These are phyloP conservation scores for Patellaria atrata DNA, from an alignment of 495 filamentous ascomycete genomes.

Conservation along the genomic window DNA sequence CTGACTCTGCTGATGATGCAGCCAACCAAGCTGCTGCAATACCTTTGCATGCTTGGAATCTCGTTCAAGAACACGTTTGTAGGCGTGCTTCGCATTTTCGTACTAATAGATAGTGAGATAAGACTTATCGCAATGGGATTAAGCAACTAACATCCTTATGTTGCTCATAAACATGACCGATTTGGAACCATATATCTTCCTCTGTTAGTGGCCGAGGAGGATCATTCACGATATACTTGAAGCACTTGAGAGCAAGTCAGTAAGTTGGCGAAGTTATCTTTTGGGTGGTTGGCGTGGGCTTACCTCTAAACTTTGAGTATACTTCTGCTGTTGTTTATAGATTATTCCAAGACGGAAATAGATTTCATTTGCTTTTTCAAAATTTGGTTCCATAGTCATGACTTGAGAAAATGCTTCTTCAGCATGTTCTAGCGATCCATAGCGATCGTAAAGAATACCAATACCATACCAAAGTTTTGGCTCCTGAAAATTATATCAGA, in stretches of 20 bases:
- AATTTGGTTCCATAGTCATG: conserved; percentile 96
- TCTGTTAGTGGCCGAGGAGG: conserved; percentile 88
- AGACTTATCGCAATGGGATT: no score
- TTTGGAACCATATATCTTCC: conserved; percentile 99
- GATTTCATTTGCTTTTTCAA: conserved; percentile 98
- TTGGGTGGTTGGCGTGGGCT: conserved; percentile 13
- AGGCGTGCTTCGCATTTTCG: conserved; percentile 79
- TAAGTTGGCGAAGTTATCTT: background rate
- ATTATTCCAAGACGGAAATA: conserved; percentile 98
- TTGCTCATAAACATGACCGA: conserved; percentile 96
- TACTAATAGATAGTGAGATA: conserved; percentile 42
- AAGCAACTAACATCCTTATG: conserved; percentile 79
- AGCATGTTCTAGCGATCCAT: conserved; percentile 92
- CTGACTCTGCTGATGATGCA: conserved; percentile 89
- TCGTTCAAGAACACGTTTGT: conserved; percentile 81
- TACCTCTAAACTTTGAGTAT: conserved; percentile 81
- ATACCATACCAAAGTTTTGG: conserved; percentile 99
- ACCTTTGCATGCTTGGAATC: conserved; percentile 98
- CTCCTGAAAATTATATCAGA: conserved; percentile 43
- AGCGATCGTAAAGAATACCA: conserved; percentile 93
- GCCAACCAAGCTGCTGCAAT: conserved; percentile 93
- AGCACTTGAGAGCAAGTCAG: conserved; percentile 48
- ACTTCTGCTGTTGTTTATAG: conserved; percentile 97
- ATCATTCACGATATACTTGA: conserved; percentile 91
- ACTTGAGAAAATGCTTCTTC: conserved; percentile 98